phyloP scores from a whole-genome alignment of 108 stramenopile genomes.

The Seminavis robusta region DNA sequence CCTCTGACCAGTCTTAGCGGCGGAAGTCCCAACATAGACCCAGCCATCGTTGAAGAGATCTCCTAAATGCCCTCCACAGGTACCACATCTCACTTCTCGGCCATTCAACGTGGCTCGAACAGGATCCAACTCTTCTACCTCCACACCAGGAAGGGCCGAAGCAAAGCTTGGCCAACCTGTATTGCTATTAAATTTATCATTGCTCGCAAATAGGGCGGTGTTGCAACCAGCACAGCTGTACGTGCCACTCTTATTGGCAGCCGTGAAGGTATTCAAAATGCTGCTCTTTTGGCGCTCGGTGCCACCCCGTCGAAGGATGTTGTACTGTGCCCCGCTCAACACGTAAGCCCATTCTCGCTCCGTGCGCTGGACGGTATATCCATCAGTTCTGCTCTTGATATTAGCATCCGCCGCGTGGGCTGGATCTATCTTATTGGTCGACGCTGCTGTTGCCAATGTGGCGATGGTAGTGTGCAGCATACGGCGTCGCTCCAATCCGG shows the following conservation, averaged over 20 bases:
- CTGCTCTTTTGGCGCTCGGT: constrained; percentile 16
- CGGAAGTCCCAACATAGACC: constrained; percentile 17
- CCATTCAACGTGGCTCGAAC: constrained; percentile 18
- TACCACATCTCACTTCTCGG: constrained; percentile 44
- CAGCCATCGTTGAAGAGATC: constrained; percentile 35
- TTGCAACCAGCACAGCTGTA: constrained; percentile 47
- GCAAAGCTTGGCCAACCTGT: constrained; percentile 61
- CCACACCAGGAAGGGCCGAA: constrained; percentile 30
- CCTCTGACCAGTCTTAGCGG: constrained; percentile 11
- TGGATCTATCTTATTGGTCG: too few relatives aligned
- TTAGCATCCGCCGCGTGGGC: too few relatives aligned
- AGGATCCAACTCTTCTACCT: constrained; percentile 33
- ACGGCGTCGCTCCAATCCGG: too few relatives aligned
- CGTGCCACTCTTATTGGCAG: constrained; percentile 27
- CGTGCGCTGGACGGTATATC: constrained; percentile 10
- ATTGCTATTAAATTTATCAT: constrained; percentile 45
- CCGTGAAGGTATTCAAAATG: constrained; percentile 9
- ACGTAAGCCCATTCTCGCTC: constrained; percentile 13
- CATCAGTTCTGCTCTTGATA: constrained; percentile 10
- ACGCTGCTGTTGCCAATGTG: too few relatives aligned
- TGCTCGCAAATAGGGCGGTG: constrained; percentile 35
- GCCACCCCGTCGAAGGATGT: constrained; percentile 21
- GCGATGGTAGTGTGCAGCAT: too few relatives aligned
- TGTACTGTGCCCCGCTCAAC: constrained; percentile 16
- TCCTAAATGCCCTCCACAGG: constrained; percentile 58